Evolutionary conservation across 2,329 filamentous ascomycete species (phyloP), one percentile per base, ranked within the genome.

Genomic region (Aspergillus fructus): DNA sequence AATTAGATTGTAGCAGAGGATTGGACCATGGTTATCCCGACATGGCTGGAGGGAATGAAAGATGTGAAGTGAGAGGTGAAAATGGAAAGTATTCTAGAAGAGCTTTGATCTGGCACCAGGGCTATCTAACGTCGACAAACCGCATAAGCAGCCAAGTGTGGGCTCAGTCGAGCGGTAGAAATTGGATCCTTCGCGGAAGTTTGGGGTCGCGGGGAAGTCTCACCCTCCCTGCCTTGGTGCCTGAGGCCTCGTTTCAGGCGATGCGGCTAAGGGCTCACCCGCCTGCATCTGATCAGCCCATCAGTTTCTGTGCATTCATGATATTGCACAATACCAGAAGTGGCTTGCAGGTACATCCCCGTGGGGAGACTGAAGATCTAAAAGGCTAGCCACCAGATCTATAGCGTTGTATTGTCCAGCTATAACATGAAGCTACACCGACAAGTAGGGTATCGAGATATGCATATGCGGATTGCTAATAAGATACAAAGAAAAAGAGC

Each of bases 161-260:
- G 42, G 11, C 5, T 40, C 40, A 33, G 41, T 11, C 12, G 34
- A 37, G 34, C 8, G 13, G 24, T 4, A 12, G 24, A 43, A 33
- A 24, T 43, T 43, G 24, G 39, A 23, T 27, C 45, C 47, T 30
- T 30, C 27, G 27, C 27, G 27, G 27, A 30, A 30, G 27, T 30
- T 30, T 30, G 27, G 27, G 27, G 27, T 59, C 55, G 59, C 49
- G 61, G 61, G 61, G 61, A 59, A 60, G 37, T 41, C 48, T 40
- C 37, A 15, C 34, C 27, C 11, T 13, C 15, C 5, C 34, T 37
- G 34, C 34, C 34, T 37, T 37, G 34, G 34, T 2, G 34, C 34
- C 34, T 37, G 4, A 37, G 13, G 6, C 8, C 8, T 1, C 27
- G 9, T 8, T 9, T 11, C 27, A 30, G 8, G 27, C 27, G 27